A percentile compares a stretch with the other conserved stretches of the same genome.
These are phyloP conservation scores for Neofusicoccum cordaticola DNA, from an alignment of 2,329 filamentous ascomycete species.

Conservation along the genomic window DNA sequence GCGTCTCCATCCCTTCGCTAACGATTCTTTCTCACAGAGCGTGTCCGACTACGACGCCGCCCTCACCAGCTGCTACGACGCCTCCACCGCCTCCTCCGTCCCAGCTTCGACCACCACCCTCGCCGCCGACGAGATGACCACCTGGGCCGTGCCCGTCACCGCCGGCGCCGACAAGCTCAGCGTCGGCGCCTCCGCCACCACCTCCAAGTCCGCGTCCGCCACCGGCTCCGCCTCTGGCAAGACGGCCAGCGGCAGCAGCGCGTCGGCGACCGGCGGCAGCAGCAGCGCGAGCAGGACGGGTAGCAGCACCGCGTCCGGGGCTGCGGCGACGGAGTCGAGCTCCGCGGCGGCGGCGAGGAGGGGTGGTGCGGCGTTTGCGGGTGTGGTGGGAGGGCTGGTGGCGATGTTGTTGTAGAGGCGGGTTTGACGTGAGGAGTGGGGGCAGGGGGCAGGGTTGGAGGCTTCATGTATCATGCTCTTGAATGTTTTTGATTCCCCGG, in stretches of 20 bases:
- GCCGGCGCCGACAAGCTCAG: conserved; percentile 8
- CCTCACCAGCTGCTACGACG: background rate
- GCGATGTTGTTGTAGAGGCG: background rate
- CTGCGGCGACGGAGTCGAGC: background rate
- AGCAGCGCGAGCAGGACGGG: background rate
- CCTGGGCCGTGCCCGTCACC: background rate
- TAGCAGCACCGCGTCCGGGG: background rate
- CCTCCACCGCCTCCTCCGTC: background rate
- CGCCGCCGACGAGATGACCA: background rate
- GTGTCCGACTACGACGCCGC: background rate
- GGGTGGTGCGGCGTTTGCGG: background rate
- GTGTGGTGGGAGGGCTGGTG: background rate
- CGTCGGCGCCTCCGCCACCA: background rate
- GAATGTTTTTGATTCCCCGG: background rate
- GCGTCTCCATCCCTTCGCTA: background rate
- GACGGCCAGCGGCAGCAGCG: background rate
- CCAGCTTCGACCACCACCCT: background rate
- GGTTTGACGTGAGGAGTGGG: background rate
- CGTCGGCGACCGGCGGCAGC: background rate
- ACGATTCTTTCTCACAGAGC: no score
- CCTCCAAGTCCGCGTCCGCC: background rate
- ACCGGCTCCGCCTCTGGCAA: background rate
- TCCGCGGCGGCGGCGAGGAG: background rate
- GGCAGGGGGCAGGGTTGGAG: background rate
- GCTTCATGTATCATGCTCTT: background rate